These are phyloP conservation scores for Mycena indigotica DNA, from an alignment of 768 basidiomycete species.

Conservation along the genomic window DNA sequence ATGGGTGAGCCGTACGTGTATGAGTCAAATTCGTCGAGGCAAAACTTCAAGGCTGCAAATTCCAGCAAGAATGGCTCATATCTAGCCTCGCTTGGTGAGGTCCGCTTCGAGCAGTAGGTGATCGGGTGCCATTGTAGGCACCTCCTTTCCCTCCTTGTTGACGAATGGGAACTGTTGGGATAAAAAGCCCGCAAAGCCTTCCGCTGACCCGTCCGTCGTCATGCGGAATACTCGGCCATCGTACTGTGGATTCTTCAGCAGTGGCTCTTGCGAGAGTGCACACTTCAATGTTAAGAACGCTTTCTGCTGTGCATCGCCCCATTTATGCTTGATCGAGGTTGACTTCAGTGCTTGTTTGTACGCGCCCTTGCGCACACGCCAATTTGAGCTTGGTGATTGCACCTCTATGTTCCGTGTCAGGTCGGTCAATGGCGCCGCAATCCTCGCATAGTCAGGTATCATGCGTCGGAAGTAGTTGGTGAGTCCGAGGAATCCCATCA, in stretches of 20 bases:
- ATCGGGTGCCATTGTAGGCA: constrained; percentile 30
- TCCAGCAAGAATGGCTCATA: constrained; percentile 38
- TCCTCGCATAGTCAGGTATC: constrained; percentile 35
- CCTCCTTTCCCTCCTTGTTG: constrained; percentile 19
- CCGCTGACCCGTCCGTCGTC: constrained; percentile 31
- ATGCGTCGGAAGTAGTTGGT: constrained; percentile 36
- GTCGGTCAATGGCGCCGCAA: constrained; percentile 37
- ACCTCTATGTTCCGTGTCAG: constrained; percentile 28
- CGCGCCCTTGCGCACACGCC: constrained; percentile 15
- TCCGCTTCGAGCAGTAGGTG: constrained; percentile 37
- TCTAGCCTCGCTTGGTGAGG: constrained; percentile 32
- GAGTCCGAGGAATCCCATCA: constrained; percentile 38
- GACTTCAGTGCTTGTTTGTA: constrained; percentile 32
- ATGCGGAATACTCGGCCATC: constrained; percentile 33
- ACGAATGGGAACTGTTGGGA: constrained; percentile 24
- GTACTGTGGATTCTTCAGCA: constrained; percentile 24
- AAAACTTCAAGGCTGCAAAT: constrained; percentile 28
- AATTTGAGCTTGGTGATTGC: constrained; percentile 24
- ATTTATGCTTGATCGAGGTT: constrained; percentile 19
- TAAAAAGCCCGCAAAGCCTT: constrained; percentile 32
- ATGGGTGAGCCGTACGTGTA: constrained; percentile 30
- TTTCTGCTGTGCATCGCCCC: constrained; percentile 25
- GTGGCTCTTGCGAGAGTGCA: constrained; percentile 26
- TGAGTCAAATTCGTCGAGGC: constrained; percentile 23
- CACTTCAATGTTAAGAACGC: constrained; percentile 32